Conservation (phyloP, 2,329 filamentous ascomycete genomes). For the Fusarium annulatum region DNA sequence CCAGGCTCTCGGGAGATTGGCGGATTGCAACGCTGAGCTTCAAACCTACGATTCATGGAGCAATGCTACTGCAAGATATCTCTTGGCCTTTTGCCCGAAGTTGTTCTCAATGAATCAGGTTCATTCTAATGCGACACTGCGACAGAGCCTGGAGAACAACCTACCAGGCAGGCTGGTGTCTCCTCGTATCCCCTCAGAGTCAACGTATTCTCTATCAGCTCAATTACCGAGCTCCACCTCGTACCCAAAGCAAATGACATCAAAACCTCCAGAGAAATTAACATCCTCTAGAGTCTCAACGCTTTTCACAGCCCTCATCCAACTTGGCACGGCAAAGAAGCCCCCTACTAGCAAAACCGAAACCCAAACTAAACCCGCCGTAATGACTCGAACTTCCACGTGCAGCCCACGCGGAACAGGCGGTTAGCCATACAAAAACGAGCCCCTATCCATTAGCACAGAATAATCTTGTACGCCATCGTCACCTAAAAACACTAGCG, state of each 20-base stretch:
- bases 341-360: not conserved
- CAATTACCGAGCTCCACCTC: not conserved
- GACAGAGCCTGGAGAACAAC: not conserved
- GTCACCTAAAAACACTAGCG: not conserved
- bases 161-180: not conserved
- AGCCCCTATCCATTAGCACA: not conserved
- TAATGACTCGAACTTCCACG: slow-evolving; percentile 4
- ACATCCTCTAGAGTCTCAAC: not conserved
- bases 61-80: not conserved
- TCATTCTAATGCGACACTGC: too few species aligned
- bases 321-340: not conserved
- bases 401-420: not conserved
- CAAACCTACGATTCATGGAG: not conserved
- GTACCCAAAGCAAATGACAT: not conserved
- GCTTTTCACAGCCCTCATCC: too few species aligned
- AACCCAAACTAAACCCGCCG: not conserved
- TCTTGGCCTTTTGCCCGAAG: not conserved
- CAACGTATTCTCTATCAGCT: not conserved
- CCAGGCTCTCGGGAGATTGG: not conserved
- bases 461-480: not conserved
- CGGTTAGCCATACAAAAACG: not conserved
- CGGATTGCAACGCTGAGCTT: not conserved
- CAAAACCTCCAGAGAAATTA: not conserved
- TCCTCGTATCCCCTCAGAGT: not conserved
- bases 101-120: fast-evolving